Evolutionary conservation across 495 filamentous ascomycete species (phyloP).

Genomic region (Penicillium antarcticum): DNA sequence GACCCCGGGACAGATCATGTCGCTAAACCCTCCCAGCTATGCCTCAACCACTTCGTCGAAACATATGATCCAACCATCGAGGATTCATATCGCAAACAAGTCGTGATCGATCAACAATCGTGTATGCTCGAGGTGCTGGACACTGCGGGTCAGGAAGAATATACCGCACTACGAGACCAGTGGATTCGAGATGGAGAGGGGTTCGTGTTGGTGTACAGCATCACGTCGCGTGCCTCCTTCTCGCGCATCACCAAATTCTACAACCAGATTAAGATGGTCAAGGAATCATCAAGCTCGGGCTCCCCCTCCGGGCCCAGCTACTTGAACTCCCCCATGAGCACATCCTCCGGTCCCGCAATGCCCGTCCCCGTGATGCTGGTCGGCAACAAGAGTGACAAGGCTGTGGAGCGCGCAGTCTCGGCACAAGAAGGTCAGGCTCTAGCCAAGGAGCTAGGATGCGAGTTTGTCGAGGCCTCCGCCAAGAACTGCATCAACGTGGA

Average conservation of each 20-base stretch:
- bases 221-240: slow-evolving; percentile 93
- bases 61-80: slow-evolving; percentile 97
- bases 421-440: slow-evolving; percentile 93
- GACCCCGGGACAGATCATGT: slow-evolving; percentile 7
- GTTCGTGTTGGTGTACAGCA: slow-evolving; percentile 96
- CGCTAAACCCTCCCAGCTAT: slow-evolving; percentile 48
- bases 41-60: slow-evolving; percentile 76
- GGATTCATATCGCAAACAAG: slow-evolving; percentile 97
- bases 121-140: slow-evolving; percentile 99
- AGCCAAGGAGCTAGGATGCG: slow-evolving; percentile 88
- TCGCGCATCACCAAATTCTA: slow-evolving; percentile 92
- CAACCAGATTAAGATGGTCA: slow-evolving; percentile 94
- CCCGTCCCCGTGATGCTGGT: slow-evolving; percentile 96
- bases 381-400: slow-evolving; percentile 95
- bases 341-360: slow-evolving; percentile 53
- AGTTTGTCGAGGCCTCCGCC: slow-evolving; percentile 97
- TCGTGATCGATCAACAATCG: slow-evolving; percentile 92
- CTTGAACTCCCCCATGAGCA: slow-evolving; percentile 65
- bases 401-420: slow-evolving; percentile 92
- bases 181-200: slow-evolving; percentile 99
- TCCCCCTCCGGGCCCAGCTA: slow-evolving; percentile 58
- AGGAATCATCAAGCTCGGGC: slow-evolving; percentile 79
- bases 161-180: slow-evolving; percentile 93
- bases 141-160: slow-evolving; percentile 99
- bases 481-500: slow-evolving; percentile 99